Percentiles rank a stretch among this genome's conserved stretches.
Conservation (phyloP, 768 basidiomycete genomes). For the Lactarius vividus region DNA sequence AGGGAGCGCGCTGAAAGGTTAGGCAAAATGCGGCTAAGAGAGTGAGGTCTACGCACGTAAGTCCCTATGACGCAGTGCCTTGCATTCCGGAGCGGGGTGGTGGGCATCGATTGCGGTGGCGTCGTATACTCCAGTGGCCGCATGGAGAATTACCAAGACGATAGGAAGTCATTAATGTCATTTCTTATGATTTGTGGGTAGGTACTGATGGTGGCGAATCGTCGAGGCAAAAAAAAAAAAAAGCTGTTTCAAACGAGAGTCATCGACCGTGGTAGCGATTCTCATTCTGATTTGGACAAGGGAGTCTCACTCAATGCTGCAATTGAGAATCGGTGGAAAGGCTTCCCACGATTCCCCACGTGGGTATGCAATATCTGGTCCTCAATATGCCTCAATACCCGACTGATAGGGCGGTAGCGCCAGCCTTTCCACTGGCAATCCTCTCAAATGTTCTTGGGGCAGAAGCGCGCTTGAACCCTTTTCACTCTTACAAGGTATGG, state of each 20-base stretch:
- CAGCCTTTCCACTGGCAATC: no score
- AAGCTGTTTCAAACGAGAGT: constrained; percentile 82
- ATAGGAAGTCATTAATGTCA: background rate
- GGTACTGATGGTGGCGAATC: constrained; percentile 64
- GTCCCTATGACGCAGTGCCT: constrained; percentile 86
- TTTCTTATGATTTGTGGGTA: constrained; percentile 1
- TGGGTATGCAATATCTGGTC: no score
- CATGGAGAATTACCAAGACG: constrained; percentile 46
- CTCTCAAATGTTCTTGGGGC: no score
- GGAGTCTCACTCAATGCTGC: no score
- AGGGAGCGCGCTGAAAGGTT: background rate
- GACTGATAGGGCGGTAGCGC: no score
- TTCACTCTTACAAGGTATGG: no score
- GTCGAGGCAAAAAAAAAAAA: constrained; percentile 80
- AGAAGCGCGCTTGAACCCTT: no score
- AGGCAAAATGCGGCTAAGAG: background rate
- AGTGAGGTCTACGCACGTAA: constrained; percentile 53
- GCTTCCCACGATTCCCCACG: no score
- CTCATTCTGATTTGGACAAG: no score
- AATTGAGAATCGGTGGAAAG: no score
- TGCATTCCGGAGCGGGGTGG: constrained; percentile 78
- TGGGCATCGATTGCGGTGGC: constrained; percentile 82
- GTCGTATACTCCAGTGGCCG: constrained; percentile 75
- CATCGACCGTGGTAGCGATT: constrained; percentile 77
- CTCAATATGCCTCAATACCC: no score